A percentile compares a stretch with the other conserved stretches of the same genome.
These are phyloP conservation scores for Pyricularia grisea DNA, from an alignment of 2,329 filamentous ascomycete genomes.

Conservation along the genomic window DNA sequence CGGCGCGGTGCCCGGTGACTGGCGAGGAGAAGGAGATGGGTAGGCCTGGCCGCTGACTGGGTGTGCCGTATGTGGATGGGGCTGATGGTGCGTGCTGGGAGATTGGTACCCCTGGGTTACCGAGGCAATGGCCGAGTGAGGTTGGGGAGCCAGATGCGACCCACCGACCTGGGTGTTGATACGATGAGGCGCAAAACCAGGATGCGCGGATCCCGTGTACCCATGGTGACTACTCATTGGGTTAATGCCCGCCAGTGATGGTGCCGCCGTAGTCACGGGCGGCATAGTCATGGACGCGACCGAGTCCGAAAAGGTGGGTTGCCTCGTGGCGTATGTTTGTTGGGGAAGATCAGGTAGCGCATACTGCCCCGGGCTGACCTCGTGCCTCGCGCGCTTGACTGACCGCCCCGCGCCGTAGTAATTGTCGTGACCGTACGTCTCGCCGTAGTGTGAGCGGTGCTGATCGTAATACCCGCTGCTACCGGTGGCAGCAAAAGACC, in stretches of 20 bases:
- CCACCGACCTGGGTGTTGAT: not conserved
- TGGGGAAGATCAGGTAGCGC: not conserved
- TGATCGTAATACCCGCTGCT: constrained; percentile 1
- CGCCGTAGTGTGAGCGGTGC: not conserved
- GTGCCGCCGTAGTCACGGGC: not conserved
- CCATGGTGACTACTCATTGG: not conserved
- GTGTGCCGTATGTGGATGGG: not conserved
- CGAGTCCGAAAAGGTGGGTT: not conserved
- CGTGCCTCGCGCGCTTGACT: not conserved
- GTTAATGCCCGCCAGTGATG: not conserved
- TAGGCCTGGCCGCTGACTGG: not conserved
- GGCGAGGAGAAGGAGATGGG: not conserved
- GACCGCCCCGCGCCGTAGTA: not conserved
- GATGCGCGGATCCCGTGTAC: not conserved
- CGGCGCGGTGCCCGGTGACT: not conserved
- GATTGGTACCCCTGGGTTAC: not conserved
- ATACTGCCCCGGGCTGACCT: not conserved
- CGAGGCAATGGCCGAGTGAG: not conserved
- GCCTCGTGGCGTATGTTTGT: not conserved
- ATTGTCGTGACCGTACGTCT: not conserved
- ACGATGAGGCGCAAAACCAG: not conserved
- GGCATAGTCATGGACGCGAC: not conserved
- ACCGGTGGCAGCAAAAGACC: not conserved
- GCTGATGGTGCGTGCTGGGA: not conserved
- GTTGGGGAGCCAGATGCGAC: not conserved